Percentiles rank a stretch among this genome's conserved stretches.
phyloP scores from a whole-genome alignment of 2,329 filamentous ascomycete genomes.

The Rasamsonia emersonii region DNA sequence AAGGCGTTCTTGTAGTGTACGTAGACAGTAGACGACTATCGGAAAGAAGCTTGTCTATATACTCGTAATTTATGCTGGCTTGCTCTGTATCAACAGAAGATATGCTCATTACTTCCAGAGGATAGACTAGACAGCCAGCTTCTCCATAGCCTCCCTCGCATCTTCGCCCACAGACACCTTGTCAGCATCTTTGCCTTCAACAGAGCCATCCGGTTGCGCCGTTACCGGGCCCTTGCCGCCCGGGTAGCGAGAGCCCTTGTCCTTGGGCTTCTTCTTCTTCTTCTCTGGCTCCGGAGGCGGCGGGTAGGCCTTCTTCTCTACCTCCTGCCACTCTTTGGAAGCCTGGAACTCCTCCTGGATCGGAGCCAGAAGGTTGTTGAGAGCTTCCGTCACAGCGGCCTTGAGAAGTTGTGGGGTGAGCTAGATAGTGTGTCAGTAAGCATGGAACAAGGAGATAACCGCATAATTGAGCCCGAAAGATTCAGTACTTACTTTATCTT shows the following conservation, averaged over 20 bases:
- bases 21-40: too few relatives aligned
- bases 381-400: slow-evolving; percentile 65
- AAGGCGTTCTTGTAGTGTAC: too few relatives aligned
- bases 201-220: too few relatives aligned
- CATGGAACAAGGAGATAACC: neutral
- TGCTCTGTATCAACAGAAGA: too few relatives aligned
- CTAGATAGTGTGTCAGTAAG: slow-evolving; percentile 26
- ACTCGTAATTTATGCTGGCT: too few relatives aligned
- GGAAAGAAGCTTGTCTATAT: too few relatives aligned
- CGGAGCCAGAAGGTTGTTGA: slow-evolving; percentile 66
- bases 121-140: too few relatives aligned
- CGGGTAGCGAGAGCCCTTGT: slow-evolving; percentile 62
- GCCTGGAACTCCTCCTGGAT: slow-evolving; percentile 66
- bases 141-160: too few relatives aligned
- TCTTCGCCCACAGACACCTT: too few relatives aligned
- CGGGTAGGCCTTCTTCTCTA: slow-evolving; percentile 74
- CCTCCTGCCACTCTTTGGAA: slow-evolving; percentile 69
- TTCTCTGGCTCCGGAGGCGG: slow-evolving; percentile 56
- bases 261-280: slow-evolving; percentile 65
- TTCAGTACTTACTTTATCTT: slow-evolving; percentile 57
- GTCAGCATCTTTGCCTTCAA: too few relatives aligned
- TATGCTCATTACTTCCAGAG: too few relatives aligned
- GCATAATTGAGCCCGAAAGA: neutral
- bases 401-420: slow-evolving; percentile 84
- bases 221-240: too few relatives aligned